Conservation (phyloP, 805 yeast genomes). For the Nakazawaea sp. region DNA sequence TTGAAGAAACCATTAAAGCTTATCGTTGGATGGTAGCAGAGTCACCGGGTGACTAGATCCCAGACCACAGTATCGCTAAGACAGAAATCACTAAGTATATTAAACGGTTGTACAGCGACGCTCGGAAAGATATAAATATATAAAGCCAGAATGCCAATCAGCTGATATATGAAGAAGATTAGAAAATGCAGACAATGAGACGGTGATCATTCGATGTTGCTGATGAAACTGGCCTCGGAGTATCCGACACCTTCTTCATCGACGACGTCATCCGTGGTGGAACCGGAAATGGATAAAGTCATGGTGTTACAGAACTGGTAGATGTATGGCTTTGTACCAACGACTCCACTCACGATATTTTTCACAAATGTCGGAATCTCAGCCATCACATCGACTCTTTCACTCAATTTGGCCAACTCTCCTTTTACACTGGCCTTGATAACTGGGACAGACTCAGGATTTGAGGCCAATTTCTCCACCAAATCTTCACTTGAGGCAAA, state of each 20-base stretch:
- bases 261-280: constrained; percentile 28
- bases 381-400: constrained; percentile 95
- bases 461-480: constrained; percentile 32
- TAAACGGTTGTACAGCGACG: too few species aligned
- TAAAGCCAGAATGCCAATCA: too few species aligned
- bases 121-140: too few species aligned
- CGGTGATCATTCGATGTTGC: too few species aligned
- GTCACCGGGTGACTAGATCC: too few species aligned
- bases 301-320: constrained; percentile 79
- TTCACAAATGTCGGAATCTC: constrained; percentile 94
- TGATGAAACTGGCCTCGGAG: constrained; percentile 78
- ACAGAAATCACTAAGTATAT: too few species aligned
- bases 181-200: too few species aligned
- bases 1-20: too few species aligned
- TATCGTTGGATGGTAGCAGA: too few species aligned
- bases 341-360: constrained; percentile 87
- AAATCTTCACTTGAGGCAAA: constrained; percentile 22
- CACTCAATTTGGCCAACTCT: constrained; percentile 54
- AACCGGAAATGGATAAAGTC: constrained; percentile 33
- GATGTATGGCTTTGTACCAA: constrained; percentile 95
- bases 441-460: constrained; percentile 20
- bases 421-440: constrained; percentile 53
- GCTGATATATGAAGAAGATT: too few species aligned
- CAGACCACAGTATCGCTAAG: too few species aligned
- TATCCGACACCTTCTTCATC: constrained; percentile 62